A percentile compares a stretch with the other conserved stretches of the same genome.
phyloP scores from a whole-genome alignment of 768 basidiomycete genomes.

The Tephrocybe sp. region DNA sequence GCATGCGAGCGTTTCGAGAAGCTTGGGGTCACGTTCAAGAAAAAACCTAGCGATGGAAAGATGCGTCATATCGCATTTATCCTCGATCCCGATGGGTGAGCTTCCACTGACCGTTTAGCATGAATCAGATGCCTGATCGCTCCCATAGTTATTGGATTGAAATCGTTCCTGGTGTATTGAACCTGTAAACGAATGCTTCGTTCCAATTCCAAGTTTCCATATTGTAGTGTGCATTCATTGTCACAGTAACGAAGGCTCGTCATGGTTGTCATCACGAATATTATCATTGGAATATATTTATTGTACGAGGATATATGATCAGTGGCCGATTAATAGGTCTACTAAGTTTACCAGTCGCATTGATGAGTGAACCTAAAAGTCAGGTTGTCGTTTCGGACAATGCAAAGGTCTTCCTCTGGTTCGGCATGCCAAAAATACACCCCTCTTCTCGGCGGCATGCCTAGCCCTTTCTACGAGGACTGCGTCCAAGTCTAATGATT shows the following conservation, averaged over 20 bases:
- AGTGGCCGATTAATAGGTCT: no score
- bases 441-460: not conserved
- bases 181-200: constrained; percentile 19
- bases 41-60: constrained; percentile 78
- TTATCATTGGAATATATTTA: no score
- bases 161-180: constrained; percentile 38
- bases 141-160: constrained; percentile 57
- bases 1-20: constrained; percentile 83
- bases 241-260: no score
- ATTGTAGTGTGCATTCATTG: no score
- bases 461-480: not conserved
- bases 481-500: not conserved
- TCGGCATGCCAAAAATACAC: not conserved
- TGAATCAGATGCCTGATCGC: not conserved
- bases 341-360: no score
- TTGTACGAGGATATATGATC: no score
- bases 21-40: constrained; percentile 83
- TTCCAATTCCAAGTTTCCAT: no score
- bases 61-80: constrained; percentile 86
- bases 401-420: not conserved
- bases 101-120: not conserved
- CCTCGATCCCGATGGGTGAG: constrained; percentile 80
- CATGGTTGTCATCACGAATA: no score
- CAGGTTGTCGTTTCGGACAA: not conserved
- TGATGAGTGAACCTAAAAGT: not conserved